Percentiles rank a stretch among this genome's conserved stretches.
Conservation (phyloP, 2,329 filamentous ascomycete genomes). For the Chrysoporthe puriensis region DNA sequence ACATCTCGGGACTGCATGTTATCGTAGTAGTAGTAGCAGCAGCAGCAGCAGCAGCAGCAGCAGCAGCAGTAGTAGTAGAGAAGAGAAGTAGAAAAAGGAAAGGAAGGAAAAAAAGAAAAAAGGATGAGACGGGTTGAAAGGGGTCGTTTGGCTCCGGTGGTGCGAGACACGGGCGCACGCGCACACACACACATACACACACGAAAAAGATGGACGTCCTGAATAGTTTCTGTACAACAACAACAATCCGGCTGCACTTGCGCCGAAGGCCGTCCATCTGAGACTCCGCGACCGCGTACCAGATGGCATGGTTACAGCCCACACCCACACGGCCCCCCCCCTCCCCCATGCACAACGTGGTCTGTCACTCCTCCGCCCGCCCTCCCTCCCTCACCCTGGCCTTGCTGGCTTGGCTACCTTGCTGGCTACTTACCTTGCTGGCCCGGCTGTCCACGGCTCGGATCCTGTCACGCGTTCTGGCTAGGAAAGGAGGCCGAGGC, state of each 20-base stretch:
- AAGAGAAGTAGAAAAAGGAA: too few relatives aligned
- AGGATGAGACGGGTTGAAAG: constrained; percentile 1
- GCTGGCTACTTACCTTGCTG: neutral
- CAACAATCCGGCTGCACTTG: too few relatives aligned
- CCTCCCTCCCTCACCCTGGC: too few relatives aligned
- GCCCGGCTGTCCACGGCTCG: neutral
- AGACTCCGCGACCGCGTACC: too few relatives aligned
- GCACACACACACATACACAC: neutral
- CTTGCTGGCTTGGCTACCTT: neutral
- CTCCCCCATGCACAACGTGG: too few relatives aligned
- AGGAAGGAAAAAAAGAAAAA: neutral
- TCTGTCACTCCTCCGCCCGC: too few relatives aligned
- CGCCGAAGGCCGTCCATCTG: too few relatives aligned
- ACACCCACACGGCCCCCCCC: too few relatives aligned
- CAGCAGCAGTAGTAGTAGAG: too few relatives aligned
- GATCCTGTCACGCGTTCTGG: neutral
- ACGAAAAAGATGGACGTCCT: too few relatives aligned
- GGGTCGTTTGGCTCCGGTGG: neutral
- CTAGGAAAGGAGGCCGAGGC: neutral
- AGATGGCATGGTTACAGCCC: too few relatives aligned
- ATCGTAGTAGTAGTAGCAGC: neutral
- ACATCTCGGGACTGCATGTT: neutral
- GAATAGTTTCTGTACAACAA: too few relatives aligned
- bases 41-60: neutral
- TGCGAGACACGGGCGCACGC: neutral